Evolutionary conservation across 2,329 filamentous ascomycete species (phyloP).

Genomic region (Incumbomyces delicatus): DNA sequence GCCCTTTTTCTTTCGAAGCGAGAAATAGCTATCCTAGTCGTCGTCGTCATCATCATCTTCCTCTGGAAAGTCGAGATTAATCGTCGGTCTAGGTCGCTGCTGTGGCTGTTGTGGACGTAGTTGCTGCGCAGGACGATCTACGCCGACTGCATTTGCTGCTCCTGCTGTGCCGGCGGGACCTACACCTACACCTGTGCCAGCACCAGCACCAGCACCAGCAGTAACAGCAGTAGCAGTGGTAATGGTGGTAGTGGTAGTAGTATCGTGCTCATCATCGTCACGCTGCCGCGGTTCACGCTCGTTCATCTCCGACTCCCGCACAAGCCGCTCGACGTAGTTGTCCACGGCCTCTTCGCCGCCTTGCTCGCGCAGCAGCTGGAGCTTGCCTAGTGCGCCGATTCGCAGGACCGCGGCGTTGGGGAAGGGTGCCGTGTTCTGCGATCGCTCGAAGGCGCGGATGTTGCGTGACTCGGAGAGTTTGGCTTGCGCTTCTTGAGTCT

Average conservation of each 20-base stretch:
- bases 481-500: constrained; percentile 7
- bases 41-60: constrained; percentile 40
- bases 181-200: too few relatives aligned
- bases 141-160: constrained; percentile 22
- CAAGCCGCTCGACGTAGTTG: constrained; percentile 32
- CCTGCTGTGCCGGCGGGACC: constrained; percentile 5
- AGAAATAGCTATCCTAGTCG: constrained; percentile 5
- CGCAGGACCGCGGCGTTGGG: constrained; percentile 36
- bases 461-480: constrained; percentile 33
- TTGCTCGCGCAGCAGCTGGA: constrained; percentile 36
- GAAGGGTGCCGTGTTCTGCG: constrained; percentile 34
- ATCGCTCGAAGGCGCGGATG: constrained; percentile 26
- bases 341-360: constrained; percentile 44
- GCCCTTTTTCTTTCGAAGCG: too few relatives aligned
- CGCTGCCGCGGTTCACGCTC: constrained; percentile 24
- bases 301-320: constrained; percentile 38
- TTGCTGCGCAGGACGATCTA: constrained; percentile 11
- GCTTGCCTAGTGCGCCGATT: constrained; percentile 36
- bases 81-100: constrained; percentile 25
- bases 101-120: constrained; percentile 14
- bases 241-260: too few relatives aligned
- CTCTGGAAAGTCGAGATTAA: constrained; percentile 34
- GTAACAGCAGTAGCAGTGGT: too few relatives aligned
- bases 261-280: too few relatives aligned
- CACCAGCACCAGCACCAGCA: too few relatives aligned